A percentile compares a stretch with the other conserved stretches of the same genome.
Conservation (phyloP, 441 rosid species). For the Manihot esculenta region DNA sequence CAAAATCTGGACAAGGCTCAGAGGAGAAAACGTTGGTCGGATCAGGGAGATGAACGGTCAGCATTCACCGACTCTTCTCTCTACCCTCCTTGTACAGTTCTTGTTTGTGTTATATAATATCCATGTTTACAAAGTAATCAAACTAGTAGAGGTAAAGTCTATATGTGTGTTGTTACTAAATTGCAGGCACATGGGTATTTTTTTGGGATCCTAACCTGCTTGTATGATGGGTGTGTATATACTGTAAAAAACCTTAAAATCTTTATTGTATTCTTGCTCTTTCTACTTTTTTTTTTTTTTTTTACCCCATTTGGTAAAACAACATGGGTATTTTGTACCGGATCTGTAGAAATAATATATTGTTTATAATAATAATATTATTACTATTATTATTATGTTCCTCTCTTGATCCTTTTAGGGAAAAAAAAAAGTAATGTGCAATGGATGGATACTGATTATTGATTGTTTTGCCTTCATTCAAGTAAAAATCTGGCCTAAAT, state of each 20-base stretch:
- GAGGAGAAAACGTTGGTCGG: conserved; percentile 51
- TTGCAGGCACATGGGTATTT: conserved; percentile 44
- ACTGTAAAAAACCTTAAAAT: conserved; percentile 15
- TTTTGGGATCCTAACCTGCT: conserved; percentile 46
- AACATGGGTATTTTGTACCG: background rate
- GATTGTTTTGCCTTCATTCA: too few relatives aligned
- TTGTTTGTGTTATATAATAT: conserved; percentile 17
- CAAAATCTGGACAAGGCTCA: conserved; percentile 23
- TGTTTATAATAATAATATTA: background rate
- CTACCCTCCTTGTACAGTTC: conserved; percentile 46
- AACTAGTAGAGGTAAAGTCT: conserved; percentile 17
- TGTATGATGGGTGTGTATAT: conserved; percentile 8
- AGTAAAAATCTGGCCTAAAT: too few relatives aligned
- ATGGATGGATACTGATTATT: too few relatives aligned
- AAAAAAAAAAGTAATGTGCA: too few relatives aligned
- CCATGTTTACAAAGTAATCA: conserved; percentile 4
- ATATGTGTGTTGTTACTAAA: conserved; percentile 16
- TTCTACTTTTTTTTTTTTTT: background rate
- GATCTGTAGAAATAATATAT: background rate
- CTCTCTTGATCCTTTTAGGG: too few relatives aligned
- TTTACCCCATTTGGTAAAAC: background rate
- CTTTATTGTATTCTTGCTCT: background rate
- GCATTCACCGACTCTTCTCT: conserved; percentile 13
- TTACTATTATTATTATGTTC: background rate
- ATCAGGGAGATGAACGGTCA: conserved; percentile 51